phyloP scores from a whole-genome alignment of 306 rosid genomes.

The Castanospermum australe region DNA sequence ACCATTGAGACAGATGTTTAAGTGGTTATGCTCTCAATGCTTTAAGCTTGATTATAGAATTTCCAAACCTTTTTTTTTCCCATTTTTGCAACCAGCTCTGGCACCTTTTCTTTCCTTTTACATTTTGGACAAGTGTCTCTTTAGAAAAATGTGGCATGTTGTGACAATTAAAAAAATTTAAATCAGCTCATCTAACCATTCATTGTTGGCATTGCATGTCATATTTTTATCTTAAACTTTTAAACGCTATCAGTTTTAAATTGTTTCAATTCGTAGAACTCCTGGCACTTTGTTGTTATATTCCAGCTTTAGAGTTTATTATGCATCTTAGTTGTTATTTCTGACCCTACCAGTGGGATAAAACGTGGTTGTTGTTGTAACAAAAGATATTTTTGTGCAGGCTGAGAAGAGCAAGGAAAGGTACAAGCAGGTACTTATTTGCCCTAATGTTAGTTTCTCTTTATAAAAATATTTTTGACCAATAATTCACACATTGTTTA shows the following conservation, averaged over 20 bases:
- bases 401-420: conserved; percentile 68
- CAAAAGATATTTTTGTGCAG: conserved; percentile 46
- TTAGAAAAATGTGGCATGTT: background rate
- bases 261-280: background rate
- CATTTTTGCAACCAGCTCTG: background rate
- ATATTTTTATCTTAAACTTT: background rate
- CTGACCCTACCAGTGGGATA: too few relatives aligned
- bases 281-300: background rate
- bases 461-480: background rate
- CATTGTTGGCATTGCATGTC: background rate
- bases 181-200: background rate
- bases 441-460: background rate
- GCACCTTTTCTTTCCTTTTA: background rate
- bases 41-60: background rate
- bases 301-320: background rate
- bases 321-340: too few relatives aligned
- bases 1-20: background rate
- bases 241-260: background rate
- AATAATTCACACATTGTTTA: background rate
- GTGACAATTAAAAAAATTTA: too few relatives aligned
- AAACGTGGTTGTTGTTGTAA: too few relatives aligned
- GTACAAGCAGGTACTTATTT: conserved; percentile 69
- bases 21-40: background rate
- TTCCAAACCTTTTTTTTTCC: background rate
- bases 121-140: background rate